phyloP scores from a whole-genome alignment of 441 rosid species.

The Pelargonium australe region DNA sequence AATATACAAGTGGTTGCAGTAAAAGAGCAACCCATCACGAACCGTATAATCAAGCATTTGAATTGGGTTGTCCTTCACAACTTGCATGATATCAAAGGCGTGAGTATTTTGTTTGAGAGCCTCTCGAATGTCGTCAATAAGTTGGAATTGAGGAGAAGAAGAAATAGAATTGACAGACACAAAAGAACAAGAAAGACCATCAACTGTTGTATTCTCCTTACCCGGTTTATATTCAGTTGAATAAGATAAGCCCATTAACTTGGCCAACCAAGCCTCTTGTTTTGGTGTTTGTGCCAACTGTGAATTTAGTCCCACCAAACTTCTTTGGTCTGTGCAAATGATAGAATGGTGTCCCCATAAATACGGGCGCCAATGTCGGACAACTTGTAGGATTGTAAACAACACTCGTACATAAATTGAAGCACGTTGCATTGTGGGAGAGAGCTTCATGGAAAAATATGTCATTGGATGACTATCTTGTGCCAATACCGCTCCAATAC shows the following conservation, averaged over 20 bases:
- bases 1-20: too few relatives aligned
- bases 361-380: background rate
- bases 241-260: background rate
- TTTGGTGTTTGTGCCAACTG: background rate
- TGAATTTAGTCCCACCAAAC: background rate
- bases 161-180: too few relatives aligned
- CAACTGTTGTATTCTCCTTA: background rate
- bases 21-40: too few relatives aligned
- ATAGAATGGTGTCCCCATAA: background rate
- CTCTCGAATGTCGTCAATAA: too few relatives aligned
- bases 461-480: too few relatives aligned
- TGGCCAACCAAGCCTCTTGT: background rate
- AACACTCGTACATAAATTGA: background rate
- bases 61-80: too few relatives aligned
- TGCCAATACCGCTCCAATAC: too few relatives aligned
- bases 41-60: too few relatives aligned
- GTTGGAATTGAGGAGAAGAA: too few relatives aligned
- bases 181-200: background rate
- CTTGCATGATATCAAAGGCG: too few relatives aligned
- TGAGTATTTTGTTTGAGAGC: too few relatives aligned
- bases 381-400: background rate
- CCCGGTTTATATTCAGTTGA: background rate
- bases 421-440: background rate
- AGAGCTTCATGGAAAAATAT: background rate
- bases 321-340: background rate